Percentiles rank a stretch among this genome's conserved stretches.
Evolutionary conservation across 2,329 filamentous ascomycete genomes (phyloP).

Genomic region (Aureobasidium pullulans): DNA sequence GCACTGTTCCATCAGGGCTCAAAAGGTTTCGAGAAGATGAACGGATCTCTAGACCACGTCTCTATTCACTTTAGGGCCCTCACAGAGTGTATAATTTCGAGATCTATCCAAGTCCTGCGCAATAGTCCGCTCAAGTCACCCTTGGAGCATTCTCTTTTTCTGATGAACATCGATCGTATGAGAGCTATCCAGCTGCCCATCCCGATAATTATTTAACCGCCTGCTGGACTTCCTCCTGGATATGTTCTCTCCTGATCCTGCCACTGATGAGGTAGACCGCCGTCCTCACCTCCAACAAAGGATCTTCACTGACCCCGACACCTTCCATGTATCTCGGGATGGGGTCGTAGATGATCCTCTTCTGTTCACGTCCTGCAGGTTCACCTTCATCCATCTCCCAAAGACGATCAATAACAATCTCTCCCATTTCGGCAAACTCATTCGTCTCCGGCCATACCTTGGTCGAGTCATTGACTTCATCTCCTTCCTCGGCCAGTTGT

Average conservation of each 20-base stretch:
- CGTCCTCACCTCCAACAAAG: slow-evolving; percentile 16
- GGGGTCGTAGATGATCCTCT: slow-evolving; percentile 17
- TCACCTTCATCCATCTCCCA: slow-evolving; percentile 11
- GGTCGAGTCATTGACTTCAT: background rate
- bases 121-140: no score
- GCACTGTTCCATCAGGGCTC: no score
- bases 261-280: slow-evolving; percentile 18
- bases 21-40: no score
- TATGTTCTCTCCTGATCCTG: slow-evolving; percentile 15
- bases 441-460: background rate
- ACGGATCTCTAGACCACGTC: no score
- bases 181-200: background rate
- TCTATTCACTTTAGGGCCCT: no score
- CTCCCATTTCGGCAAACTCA: slow-evolving; percentile 3
- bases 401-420: background rate
- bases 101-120: no score
- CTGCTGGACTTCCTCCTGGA: slow-evolving; percentile 7
- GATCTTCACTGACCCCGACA: slow-evolving; percentile 17
- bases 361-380: slow-evolving; percentile 14
- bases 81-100: no score
- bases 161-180: no score
- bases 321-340: slow-evolving; percentile 18
- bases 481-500: background rate
- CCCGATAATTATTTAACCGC: background rate
- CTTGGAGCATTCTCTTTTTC: no score